Evolutionary conservation across 2,329 filamentous ascomycete genomes (phyloP), one percentile per base, ranked within the genome.

Genomic region (Cryoendolithus antarcticus): DNA sequence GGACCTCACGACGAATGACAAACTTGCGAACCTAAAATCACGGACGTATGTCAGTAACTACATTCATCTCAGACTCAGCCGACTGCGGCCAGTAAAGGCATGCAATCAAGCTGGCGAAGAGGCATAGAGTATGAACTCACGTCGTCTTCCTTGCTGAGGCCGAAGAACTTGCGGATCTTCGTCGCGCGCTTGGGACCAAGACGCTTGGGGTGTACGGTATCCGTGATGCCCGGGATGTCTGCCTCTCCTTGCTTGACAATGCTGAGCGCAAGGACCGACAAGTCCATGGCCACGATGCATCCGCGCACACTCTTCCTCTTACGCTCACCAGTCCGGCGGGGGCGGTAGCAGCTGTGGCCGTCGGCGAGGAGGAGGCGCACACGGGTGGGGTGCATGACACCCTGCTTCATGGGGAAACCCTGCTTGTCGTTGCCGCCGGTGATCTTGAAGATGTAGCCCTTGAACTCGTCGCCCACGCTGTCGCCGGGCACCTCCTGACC

Each of bases 371-470:
- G 83, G 57, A 98, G 86, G 58, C 85, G 82, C 72, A 95, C 91
- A 91, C 91, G 91, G 68, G 85, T 91, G 61, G 91, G 88, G 70
- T 93, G 84, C 78, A 98, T 89, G 68, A 93, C 84, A 77, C 91
- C 91, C 82, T 98, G 93, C 86, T 98, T 98, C 91, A 98, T 98
- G 60, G 91, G 91, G 80, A 98, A 98, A 75, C 91, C 91, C 78
- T 98, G 93, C 86, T 98, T 98, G 84, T 98, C 91, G 83, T 98
- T 98, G 66, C 93, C 91, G 64, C 91, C 93, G 62, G 91, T 98
- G 75, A 98, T 96, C 67, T 80, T 82, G 82, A 98, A 86, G 75
- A 98, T 81, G 77, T 98, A 98, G 70, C 91, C 91, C 79, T 95
- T 95, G 84, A 93, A 98, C 74, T 98, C 91, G 65, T 96, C 88